Evolutionary conservation across 73 alveolate species (phyloP).

Genomic region (Blepharisma japonicum): DNA sequence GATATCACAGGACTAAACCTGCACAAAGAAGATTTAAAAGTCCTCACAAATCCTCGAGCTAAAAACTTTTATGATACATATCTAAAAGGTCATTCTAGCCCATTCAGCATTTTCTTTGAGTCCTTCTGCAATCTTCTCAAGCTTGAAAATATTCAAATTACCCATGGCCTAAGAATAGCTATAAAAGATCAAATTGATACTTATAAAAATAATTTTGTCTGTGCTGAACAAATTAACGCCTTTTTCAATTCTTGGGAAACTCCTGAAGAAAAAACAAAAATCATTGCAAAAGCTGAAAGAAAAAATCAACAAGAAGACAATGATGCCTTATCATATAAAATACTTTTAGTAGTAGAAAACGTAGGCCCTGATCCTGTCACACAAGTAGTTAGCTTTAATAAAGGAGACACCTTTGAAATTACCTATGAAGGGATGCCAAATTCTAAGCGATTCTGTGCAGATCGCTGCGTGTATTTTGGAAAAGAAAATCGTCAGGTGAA

Average conservation of each 20-base stretch:
- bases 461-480: conserved; percentile 16
- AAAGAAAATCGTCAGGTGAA: conserved; percentile 15
- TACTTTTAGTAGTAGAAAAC: conserved; percentile 1
- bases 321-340: not conserved
- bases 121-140: not conserved
- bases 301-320: not conserved
- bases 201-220: not conserved
- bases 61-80: not conserved
- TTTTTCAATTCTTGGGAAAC: conserved; percentile 20
- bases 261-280: not conserved
- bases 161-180: not conserved
- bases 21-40: not conserved
- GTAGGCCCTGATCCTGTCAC: conserved; percentile 5
- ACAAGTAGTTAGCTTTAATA: not conserved
- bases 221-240: not conserved
- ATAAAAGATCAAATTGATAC: not conserved
- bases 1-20: conserved; percentile 4
- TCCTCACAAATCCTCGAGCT: not conserved
- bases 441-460: conserved; percentile 7
- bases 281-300: not conserved
- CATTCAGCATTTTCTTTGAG: conserved; percentile 14
- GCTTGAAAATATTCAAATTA: not conserved
- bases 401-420: conserved; percentile 20
- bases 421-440: not conserved
- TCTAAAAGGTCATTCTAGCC: not conserved